These are phyloP conservation scores for Tetrahymena elliotti DNA, from an alignment of 73 alveolate species.

Conservation along the genomic window DNA sequence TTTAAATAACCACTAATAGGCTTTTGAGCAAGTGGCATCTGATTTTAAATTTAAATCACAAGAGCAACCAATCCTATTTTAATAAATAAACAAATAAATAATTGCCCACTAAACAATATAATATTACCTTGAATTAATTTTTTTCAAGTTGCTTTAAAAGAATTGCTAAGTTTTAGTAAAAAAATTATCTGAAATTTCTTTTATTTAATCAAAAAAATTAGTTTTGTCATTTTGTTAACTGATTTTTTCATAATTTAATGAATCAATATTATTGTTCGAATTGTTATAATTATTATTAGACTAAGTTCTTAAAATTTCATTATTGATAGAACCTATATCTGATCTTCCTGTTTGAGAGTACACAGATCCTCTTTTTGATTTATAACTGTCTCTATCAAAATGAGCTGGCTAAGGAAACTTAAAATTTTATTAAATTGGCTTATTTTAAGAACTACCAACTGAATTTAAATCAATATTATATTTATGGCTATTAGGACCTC, in stretches of 20 bases:
- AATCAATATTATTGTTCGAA: not conserved
- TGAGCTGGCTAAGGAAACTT: not conserved
- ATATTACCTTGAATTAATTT: not conserved
- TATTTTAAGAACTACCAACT: not conserved
- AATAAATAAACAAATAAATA: not conserved
- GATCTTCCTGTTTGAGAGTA: not conserved
- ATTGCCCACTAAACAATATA: not conserved
- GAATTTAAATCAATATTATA: not conserved
- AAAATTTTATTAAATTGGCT: not conserved
- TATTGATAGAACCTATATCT: not conserved
- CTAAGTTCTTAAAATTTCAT: not conserved
- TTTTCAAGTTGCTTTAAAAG: not conserved
- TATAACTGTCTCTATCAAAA: not conserved
- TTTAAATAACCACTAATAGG: not conserved
- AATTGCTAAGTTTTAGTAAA: not conserved
- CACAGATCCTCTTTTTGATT: not conserved
- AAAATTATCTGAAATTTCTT: not conserved
- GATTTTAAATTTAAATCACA: not conserved
- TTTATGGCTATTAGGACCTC: not conserved
- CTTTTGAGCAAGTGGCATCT: not conserved
- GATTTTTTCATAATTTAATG: not conserved
- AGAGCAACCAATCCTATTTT: not conserved
- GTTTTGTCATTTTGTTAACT: not conserved
- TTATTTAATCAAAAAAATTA: not conserved
- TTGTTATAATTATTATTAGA: not conserved